Evolutionary conservation across 106 monocot species (phyloP), one percentile per base, ranked within the genome.

Genomic region (Phalaenopsis equestris): DNA sequence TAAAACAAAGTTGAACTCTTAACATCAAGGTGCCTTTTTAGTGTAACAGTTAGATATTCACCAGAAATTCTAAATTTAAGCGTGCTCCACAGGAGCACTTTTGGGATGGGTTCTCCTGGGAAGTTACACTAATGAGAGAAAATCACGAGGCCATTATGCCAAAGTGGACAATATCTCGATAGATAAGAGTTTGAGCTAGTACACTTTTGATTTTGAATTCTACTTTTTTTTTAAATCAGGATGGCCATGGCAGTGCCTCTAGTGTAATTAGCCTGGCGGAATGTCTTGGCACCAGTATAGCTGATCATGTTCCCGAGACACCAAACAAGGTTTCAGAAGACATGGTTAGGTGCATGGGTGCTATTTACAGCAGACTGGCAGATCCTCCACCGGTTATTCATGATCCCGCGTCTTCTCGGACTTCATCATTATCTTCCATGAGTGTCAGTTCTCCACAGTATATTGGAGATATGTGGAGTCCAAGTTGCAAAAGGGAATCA

Each of bases 261-360:
- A 85, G 92, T 64, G 72, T 92, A 58, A 90, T 90, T 42, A 94
- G 96, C 81, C 84, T 96, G 52, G 96, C 94, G 68, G 94, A 94
- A 81, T 94, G 88, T 86, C 90, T 94, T 56, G 94, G 94, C 6
- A 85, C 93, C 41, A 84, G 82, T 73, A 81, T 96, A 41, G 83
- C 87, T 10, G 96, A 96, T 74, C 93, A 89, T 81, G 81, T 96
- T 49, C 91, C 87, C 18, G 90, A 97, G 70, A 92, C 96, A 58
- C 87, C 90, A 0, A 90, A 92, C 81, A 90, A 83, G 78, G 75
- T 97, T 39, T 87, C 94, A 0, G 94, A 97, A 88, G 89, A 97
- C 73, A 77, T 97, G 83, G 85, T 97, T 36, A 84, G 83, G 81
- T 90, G 92, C 86, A 92, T 97, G 87, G 86, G 89, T 45, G 83